A percentile compares a stretch with the other conserved stretches of the same genome.
These are phyloP conservation scores for Monosporascus sp. DNA, from an alignment of 2,329 filamentous ascomycete species.

Conservation along the genomic window DNA sequence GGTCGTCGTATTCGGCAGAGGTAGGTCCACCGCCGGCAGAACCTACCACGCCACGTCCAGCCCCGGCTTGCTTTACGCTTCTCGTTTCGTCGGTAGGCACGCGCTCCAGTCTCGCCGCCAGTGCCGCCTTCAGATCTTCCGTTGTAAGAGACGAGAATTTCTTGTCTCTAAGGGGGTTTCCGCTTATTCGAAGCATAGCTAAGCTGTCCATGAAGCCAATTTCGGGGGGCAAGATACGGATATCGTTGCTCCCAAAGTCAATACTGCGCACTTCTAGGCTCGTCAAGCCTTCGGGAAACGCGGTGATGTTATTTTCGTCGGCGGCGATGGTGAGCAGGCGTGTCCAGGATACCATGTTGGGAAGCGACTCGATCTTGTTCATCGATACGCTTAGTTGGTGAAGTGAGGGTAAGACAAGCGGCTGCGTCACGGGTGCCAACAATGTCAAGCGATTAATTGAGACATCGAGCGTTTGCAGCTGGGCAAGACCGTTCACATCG, in stretches of 20 bases:
- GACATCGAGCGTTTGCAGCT: constrained; percentile 71
- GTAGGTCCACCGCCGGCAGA: constrained; percentile 14
- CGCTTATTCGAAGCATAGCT: constrained; percentile 68
- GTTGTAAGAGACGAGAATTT: constrained; percentile 78
- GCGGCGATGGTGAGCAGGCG: constrained; percentile 68
- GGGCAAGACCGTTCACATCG: constrained; percentile 50
- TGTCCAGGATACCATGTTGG: constrained; percentile 69
- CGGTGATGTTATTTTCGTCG: constrained; percentile 74
- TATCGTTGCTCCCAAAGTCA: constrained; percentile 81
- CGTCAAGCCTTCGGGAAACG: constrained; percentile 72
- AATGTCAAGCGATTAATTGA: constrained; percentile 68
- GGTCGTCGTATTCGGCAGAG: constrained; percentile 30
- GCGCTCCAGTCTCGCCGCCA: constrained; percentile 63
- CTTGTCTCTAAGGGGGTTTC: constrained; percentile 87
- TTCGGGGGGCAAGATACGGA: constrained; percentile 68
- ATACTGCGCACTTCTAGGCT: constrained; percentile 64
- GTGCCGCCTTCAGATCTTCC: constrained; percentile 71
- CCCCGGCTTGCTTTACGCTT: constrained; percentile 18
- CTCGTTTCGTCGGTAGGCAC: constrained; percentile 26
- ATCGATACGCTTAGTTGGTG: constrained; percentile 71
- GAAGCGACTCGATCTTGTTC: constrained; percentile 71
- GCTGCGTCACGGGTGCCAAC: constrained; percentile 37
- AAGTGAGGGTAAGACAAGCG: constrained; percentile 63
- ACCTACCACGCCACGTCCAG: constrained; percentile 20
- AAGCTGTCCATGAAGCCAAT: constrained; percentile 77